These are phyloP conservation scores for Monilinia fructicola DNA, from an alignment of 2,329 filamentous ascomycete species.

Conservation along the genomic window DNA sequence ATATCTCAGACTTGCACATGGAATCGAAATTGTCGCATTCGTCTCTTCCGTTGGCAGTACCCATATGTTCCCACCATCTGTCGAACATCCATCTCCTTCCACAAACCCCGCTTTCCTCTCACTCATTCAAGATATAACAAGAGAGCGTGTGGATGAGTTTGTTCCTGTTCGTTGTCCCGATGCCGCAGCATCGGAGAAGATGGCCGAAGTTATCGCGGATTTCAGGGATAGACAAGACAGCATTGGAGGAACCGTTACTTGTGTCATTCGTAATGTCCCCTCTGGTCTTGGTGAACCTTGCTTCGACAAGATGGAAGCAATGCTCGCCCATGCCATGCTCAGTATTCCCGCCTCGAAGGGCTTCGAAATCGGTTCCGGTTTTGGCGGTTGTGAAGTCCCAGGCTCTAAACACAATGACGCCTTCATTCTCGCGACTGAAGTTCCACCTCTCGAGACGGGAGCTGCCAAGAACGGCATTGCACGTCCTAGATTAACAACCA, in stretches of 20 bases:
- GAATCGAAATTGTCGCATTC: conserved; percentile 88
- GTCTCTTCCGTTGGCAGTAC: conserved; percentile 80
- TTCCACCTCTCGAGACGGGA: conserved; percentile 48
- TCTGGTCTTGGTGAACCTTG: conserved; percentile 86
- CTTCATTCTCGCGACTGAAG: conserved; percentile 59
- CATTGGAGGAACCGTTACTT: conserved; percentile 93
- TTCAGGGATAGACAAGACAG: conserved; percentile 79
- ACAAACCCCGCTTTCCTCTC: conserved; percentile 77
- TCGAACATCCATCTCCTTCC: conserved; percentile 65
- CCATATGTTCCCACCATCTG: conserved; percentile 71
- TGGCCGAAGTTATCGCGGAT: conserved; percentile 76
- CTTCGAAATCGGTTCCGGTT: conserved; percentile 93
- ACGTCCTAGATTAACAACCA: conserved; percentile 70
- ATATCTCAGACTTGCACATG: conserved; percentile 76
- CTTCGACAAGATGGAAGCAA: conserved; percentile 94
- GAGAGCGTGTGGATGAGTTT: conserved; percentile 76
- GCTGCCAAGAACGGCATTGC: conserved; percentile 48
- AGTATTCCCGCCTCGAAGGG: conserved; percentile 93
- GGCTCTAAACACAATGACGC: conserved; percentile 92
- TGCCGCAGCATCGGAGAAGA: conserved; percentile 59
- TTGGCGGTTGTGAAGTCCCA: conserved; percentile 79
- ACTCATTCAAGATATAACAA: conserved; percentile 69
- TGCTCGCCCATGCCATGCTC: conserved; percentile 89
- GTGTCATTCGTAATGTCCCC: conserved; percentile 84
- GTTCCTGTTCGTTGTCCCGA: conserved; percentile 88